phyloP scores from a whole-genome alignment of 768 basidiomycete species.

The Rhodotorula graminis region DNA sequence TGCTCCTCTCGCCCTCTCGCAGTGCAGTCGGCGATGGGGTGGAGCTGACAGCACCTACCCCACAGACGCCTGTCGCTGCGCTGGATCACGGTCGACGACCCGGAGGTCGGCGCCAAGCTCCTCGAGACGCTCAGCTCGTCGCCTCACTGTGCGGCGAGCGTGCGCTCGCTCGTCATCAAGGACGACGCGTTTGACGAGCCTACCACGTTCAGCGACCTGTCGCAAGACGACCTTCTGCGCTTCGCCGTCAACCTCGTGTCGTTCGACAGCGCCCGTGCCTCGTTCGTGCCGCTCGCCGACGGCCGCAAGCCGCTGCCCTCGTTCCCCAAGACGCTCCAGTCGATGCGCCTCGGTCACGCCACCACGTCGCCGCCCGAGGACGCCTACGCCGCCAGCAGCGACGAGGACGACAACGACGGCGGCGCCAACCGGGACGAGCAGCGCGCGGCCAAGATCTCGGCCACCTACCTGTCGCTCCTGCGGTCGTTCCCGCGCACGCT shows the following conservation, averaged over 20 bases:
- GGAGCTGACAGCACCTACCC: too few species aligned
- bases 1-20: too few species aligned
- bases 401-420: background rate
- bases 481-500: background rate
- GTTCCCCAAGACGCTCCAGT: constrained; percentile 1
- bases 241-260: background rate
- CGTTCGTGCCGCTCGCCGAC: background rate
- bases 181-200: background rate
- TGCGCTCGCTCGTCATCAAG: constrained; percentile 5
- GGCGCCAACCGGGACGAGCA: background rate
- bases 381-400: background rate
- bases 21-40: too few species aligned
- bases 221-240: constrained; percentile 25
- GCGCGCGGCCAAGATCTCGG: background rate
- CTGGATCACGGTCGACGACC: background rate
- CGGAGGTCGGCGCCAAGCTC: background rate
- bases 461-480: background rate
- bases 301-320: background rate
- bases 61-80: constrained; percentile 7
- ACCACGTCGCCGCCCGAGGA: too few species aligned
- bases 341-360: background rate
- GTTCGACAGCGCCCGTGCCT: constrained; percentile 10
- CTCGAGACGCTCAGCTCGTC: background rate
- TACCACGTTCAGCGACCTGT: background rate
- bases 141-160: background rate